Evolutionary conservation across 495 filamentous ascomycete species (phyloP).

Genomic region (Xylaria cubensis): DNA sequence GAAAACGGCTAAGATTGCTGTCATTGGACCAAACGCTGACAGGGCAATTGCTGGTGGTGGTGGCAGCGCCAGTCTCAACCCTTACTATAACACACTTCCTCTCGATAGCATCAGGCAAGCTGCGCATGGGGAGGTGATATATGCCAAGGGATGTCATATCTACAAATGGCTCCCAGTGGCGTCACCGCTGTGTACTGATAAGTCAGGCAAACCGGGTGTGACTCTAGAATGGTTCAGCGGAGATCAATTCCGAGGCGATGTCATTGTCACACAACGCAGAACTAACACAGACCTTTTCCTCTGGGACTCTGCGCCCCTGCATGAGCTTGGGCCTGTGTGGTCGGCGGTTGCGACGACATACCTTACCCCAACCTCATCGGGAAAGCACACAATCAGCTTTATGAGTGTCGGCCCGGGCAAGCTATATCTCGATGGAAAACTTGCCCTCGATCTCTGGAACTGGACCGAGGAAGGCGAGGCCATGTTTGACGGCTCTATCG

Average conservation of each 20-base stretch:
- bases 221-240: conserved; percentile 68
- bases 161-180: conserved; percentile 71
- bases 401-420: conserved; percentile 77
- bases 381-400: conserved; percentile 76
- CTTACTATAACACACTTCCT: conserved; percentile 75
- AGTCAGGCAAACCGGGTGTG: conserved; percentile 63
- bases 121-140: conserved; percentile 56
- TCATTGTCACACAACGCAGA: conserved; percentile 59
- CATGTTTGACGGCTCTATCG: conserved; percentile 65
- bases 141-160: conserved; percentile 63
- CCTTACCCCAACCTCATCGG: conserved; percentile 59
- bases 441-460: conserved; percentile 77
- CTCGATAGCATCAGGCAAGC: conserved; percentile 60
- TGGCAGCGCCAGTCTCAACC: conserved; percentile 77
- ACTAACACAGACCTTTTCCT: conserved; percentile 70
- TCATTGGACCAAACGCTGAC: conserved; percentile 86
- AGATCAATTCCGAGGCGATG: conserved; percentile 64
- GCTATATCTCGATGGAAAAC: conserved; percentile 70
- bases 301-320: conserved; percentile 70
- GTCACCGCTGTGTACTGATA: conserved; percentile 62
- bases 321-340: conserved; percentile 63
- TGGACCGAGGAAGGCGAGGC: conserved; percentile 71
- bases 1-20: conserved; percentile 65
- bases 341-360: conserved; percentile 65
- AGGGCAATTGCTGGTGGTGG: conserved; percentile 80